Conservation (phyloP, 176 grass and related monocot genomes). For the Puya raimondii region DNA sequence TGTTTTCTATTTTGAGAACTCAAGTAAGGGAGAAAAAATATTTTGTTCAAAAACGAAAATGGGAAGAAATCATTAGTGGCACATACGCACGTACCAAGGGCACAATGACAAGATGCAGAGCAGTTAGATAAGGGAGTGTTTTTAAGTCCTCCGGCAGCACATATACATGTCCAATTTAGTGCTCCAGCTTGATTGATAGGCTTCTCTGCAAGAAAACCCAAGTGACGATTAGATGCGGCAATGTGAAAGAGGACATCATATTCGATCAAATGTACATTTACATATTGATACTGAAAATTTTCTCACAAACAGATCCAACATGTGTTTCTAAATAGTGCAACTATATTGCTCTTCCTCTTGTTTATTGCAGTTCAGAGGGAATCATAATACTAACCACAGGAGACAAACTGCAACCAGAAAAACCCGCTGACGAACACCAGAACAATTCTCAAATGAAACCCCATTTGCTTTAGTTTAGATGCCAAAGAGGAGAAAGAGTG, state of each 20-base stretch:
- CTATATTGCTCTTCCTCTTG: background rate
- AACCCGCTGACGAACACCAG: slow-evolving; percentile 34
- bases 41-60: background rate
- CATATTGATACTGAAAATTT: background rate
- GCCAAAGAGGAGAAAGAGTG: slow-evolving; percentile 22
- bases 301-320: background rate
- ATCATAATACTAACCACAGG: slow-evolving; percentile 42
- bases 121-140: slow-evolving; percentile 46
- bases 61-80: background rate
- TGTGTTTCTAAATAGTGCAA: background rate
- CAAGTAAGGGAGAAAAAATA: background rate
- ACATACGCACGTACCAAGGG: slow-evolving; percentile 31
- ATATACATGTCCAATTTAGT: slow-evolving; percentile 61
- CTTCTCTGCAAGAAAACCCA: slow-evolving; percentile 1
- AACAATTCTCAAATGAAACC: slow-evolving; percentile 42
- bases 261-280: background rate
- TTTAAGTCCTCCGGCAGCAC: slow-evolving; percentile 37
- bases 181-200: slow-evolving; percentile 5
- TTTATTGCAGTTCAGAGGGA: slow-evolving; percentile 4
- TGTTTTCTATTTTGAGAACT: too few species aligned
- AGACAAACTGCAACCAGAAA: slow-evolving; percentile 38
- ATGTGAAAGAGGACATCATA: background rate
- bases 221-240: background rate
- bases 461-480: slow-evolving; percentile 34
- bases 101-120: slow-evolving; percentile 64